Percentiles rank a stretch among this genome's conserved stretches.
Conservation (phyloP, 768 basidiomycete genomes). For the Boletus rubropictus region DNA sequence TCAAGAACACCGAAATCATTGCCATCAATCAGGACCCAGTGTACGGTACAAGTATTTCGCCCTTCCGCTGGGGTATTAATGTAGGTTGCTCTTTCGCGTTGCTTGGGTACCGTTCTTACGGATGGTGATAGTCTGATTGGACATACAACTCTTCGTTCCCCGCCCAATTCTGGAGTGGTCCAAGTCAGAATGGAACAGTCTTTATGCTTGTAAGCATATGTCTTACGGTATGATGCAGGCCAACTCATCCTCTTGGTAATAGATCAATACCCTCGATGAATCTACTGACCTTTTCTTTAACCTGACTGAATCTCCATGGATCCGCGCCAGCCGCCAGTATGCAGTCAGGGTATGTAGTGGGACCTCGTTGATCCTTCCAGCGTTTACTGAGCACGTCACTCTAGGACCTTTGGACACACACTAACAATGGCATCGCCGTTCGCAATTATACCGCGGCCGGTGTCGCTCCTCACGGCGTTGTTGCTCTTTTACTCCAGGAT, state of each 20-base stretch:
- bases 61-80: constrained; percentile 64
- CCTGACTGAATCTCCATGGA: constrained; percentile 65
- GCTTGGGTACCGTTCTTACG: background rate
- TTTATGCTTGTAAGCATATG: constrained; percentile 52
- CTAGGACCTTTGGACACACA: constrained; percentile 70
- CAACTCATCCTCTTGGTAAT: background rate
- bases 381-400: background rate
- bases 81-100: constrained; percentile 32
- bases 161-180: constrained; percentile 65
- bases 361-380: background rate
- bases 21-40: constrained; percentile 64
- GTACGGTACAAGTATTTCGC: constrained; percentile 55
- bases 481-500: constrained; percentile 58
- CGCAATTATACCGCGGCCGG: constrained; percentile 43
- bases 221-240: background rate
- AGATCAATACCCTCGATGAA: constrained; percentile 55
- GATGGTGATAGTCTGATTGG: constrained; percentile 29
- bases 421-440: constrained; percentile 58
- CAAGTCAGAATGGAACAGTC: constrained; percentile 54
- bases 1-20: constrained; percentile 57
- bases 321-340: constrained; percentile 59
- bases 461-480: constrained; percentile 63
- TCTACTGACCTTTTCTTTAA: constrained; percentile 55
- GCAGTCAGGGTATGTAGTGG: constrained; percentile 45
- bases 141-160: constrained; percentile 41